A percentile compares a stretch with the other conserved stretches of the same genome.
phyloP scores from a whole-genome alignment of 1,284 basidiomycete species.

The Cryptococcus hybrid region DNA sequence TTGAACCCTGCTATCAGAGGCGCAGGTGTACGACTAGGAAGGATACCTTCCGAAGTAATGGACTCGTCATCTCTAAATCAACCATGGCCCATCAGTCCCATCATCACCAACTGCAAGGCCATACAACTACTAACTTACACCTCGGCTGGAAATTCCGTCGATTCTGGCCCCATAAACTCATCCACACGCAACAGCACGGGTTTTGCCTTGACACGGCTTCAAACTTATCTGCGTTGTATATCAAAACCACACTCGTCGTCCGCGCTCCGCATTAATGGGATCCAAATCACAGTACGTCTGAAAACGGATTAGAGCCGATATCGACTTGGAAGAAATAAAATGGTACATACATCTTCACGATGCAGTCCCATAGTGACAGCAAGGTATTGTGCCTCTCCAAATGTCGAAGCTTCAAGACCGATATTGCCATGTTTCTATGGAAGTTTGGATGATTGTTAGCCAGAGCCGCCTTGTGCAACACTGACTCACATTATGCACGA shows the following conservation, averaged over 20 bases:
- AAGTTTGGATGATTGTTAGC: no score
- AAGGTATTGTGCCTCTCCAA: slow-evolving; percentile 22
- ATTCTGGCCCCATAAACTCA: slow-evolving; percentile 26
- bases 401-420: slow-evolving; percentile 19
- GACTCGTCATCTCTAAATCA: slow-evolving; percentile 19
- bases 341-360: slow-evolving; percentile 21
- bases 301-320: not conserved
- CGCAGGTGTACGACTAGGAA: slow-evolving; percentile 14
- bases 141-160: slow-evolving; percentile 21
- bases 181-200: slow-evolving; percentile 25
- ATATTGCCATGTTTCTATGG: slow-evolving; percentile 21
- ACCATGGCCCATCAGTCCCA: slow-evolving; percentile 5
- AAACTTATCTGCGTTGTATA: slow-evolving; percentile 33
- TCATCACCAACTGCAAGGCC: no score
- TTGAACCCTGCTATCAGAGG: slow-evolving; percentile 26
- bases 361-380: slow-evolving; percentile 23
- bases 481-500: slow-evolving; percentile 22
- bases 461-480: no score
- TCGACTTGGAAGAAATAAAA: not conserved
- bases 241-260: slow-evolving; percentile 17
- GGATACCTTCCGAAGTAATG: slow-evolving; percentile 18
- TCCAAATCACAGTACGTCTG: slow-evolving; percentile 12
- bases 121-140: slow-evolving; percentile 7
- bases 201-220: slow-evolving; percentile 18
- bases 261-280: slow-evolving; percentile 26